Evolutionary conservation across 2,329 filamentous ascomycete species (phyloP), one percentile per base, ranked within the genome.

Genomic region (Macrophomina phaseolina): DNA sequence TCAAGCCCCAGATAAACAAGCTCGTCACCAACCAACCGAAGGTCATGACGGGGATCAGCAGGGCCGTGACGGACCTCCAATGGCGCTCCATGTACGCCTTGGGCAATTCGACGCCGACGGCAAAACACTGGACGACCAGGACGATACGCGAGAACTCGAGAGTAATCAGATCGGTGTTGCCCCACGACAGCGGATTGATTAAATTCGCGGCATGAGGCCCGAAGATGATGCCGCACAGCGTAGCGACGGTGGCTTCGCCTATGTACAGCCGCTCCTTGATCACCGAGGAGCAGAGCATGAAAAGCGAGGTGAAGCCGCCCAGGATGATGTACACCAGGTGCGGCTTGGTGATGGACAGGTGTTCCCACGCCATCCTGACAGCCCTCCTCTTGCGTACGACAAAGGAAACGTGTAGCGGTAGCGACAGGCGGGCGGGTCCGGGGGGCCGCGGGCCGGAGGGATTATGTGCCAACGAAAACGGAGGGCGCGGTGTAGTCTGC

Each of bases 231-330:
- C 93, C 93, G 75, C 91, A 93, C 58, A 97, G 81, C 2, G 93
- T 96, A 61, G 93, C 93, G 52, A 99, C 92, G 1, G 95, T 98
- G 61, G 95, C 95, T 85, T 99, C 95, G 77, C 95, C 95, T 78
- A 99, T 99, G 83, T 99, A 99, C 76, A 98, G 87, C 78, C 92
- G 91, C 85, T 99, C 95, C 84, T 99, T 99, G 82, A 99, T 97
- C 76, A 98, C 89, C 65, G 96, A 93, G 68, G 95, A 99, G 80
- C 93, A 97, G 68, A 99, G 85, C 95, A 99, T 99, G 83, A 99
- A 99, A 73, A 99, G 84, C 68, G 91, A 93, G 72, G 95, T 99
- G 83, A 99, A 99, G 78, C 94, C 95, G 75, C 95, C 95, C 66
- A 99, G 85, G 81, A 99, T 97, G 81, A 98, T 93, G 81, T 99